These are phyloP conservation scores for Chaetoceros muelleri DNA, from an alignment of 108 stramenopile genomes.

Conservation along the genomic window DNA sequence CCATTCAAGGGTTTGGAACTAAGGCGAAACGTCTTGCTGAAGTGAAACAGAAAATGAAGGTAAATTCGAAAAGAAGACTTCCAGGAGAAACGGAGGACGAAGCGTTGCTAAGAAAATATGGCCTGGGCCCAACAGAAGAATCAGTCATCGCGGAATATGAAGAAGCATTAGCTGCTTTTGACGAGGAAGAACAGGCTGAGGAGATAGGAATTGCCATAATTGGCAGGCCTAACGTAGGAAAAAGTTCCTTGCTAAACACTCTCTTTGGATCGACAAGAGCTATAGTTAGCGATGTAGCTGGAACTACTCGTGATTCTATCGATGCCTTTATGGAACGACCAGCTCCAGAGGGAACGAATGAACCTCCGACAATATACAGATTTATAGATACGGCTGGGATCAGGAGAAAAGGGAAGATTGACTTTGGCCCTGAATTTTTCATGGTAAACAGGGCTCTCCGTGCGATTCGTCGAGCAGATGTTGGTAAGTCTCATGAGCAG, in stretches of 20 bases:
- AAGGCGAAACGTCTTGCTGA: conserved; percentile 62
- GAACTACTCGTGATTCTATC: conserved; percentile 96
- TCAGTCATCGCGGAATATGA: conserved; percentile 61
- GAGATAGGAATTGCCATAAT: conserved; percentile 93
- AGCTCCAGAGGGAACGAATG: conserved; percentile 27
- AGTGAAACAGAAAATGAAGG: conserved; percentile 37
- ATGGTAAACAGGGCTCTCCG: conserved; percentile 96
- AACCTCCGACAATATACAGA: conserved; percentile 68
- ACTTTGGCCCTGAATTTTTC: conserved; percentile 93
- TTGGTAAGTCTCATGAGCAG: conserved; percentile 24
- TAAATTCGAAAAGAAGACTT: conserved; percentile 43
- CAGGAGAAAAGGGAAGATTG: conserved; percentile 88
- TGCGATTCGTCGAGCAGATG: conserved; percentile 91
- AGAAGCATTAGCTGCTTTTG: conserved; percentile 64
- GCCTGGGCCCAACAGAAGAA: conserved; percentile 46
- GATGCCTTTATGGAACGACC: conserved; percentile 90
- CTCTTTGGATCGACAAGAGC: conserved; percentile 84
- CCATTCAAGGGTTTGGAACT: conserved; percentile 67
- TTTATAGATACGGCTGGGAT: conserved; percentile 99
- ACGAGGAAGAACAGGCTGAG: conserved; percentile 39
- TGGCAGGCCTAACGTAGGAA: conserved; percentile 97
- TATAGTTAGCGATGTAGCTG: conserved; percentile 93
- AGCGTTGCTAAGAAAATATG: conserved; percentile 54
- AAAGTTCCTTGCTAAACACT: conserved; percentile 84
- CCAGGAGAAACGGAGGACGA: conserved; percentile 73